These are phyloP conservation scores for Trypanosomatidae sp. DNA, from an alignment of 208 protist species.

Conservation along the genomic window DNA sequence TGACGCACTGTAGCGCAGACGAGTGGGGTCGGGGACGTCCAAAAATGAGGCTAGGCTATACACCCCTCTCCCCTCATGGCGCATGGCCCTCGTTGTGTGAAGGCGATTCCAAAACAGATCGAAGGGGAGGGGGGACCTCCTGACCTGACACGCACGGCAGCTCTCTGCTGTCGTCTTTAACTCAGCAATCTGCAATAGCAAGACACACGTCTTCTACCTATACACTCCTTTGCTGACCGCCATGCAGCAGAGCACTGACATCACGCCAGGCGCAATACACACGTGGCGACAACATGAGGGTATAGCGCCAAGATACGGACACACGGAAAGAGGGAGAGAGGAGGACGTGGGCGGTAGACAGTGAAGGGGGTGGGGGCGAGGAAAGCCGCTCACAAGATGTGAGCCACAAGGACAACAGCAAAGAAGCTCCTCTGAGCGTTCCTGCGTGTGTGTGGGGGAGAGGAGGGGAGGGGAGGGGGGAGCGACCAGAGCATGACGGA, in stretches of 20 bases:
- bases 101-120: neutral
- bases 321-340: constrained; percentile 3
- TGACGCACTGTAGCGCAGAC: neutral
- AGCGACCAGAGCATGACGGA: neutral
- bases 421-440: too few species aligned
- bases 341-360: neutral
- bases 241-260: neutral
- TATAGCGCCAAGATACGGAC: neutral
- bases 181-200: neutral
- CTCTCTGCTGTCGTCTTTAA: neutral
- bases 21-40: neutral
- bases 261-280: neutral
- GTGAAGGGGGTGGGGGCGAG: neutral
- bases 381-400: neutral
- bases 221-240: neutral
- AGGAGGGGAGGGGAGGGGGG: neutral
- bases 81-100: neutral
- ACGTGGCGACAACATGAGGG: neutral
- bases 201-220: neutral
- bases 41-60: neutral
- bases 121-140: neutral
- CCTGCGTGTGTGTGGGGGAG: too few species aligned
- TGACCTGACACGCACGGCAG: neutral
- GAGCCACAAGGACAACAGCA: too few species aligned
- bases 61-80: neutral